Base-by-base conservation (phyloP, 495 filamentous ascomycete species). In the Xylaria curta region DNA sequence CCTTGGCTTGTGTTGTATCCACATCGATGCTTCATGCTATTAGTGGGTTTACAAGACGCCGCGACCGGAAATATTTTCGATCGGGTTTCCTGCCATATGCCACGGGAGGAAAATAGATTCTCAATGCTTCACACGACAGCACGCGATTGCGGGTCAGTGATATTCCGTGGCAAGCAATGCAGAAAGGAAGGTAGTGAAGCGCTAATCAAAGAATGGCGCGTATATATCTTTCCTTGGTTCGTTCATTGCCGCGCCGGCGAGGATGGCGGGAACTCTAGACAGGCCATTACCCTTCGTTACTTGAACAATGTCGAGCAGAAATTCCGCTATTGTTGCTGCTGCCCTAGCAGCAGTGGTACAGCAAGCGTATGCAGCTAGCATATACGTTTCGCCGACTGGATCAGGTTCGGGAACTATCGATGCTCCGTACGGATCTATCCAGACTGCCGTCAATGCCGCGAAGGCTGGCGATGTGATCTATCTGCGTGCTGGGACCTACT, bases 401-500 rank as follows among this genome's bases (percentile, higher is more conserved):
- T 47, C 66, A 19, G 75, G 73, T 58, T 59, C 76, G 15, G 77
- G 77, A 21, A 69, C 68, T n/a, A 47, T 78, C n/a, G 66, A 70
- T 31, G 42, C 77, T 54, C 77, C 76, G 24, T 68, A 78, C 26
- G 72, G 71, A 26, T 78, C 77, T n/a, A 78, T 79, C 40, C 77
- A 78, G 66, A 51, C 66, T 28, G 77, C 76, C n/a, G 71, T 79
- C 21, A 33, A 76, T 40, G 70, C 68, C 15, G 77, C 76, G 33
- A 65, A 63, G 21, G 72, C 77, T 7, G 77, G 77, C 15, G 69
- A 74, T 36, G 76, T 75, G 36, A 78, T 79, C 47, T 78, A 76
- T 53, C 70, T 79, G 2, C 76, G 77, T 21, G 77, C 56, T 8
- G 77, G 77, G 2, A 79, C 76, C n/a, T 79, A 78, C 54, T 54